Conservation (phyloP, 2,329 filamentous ascomycete genomes). For the Fusarium circinatum region DNA sequence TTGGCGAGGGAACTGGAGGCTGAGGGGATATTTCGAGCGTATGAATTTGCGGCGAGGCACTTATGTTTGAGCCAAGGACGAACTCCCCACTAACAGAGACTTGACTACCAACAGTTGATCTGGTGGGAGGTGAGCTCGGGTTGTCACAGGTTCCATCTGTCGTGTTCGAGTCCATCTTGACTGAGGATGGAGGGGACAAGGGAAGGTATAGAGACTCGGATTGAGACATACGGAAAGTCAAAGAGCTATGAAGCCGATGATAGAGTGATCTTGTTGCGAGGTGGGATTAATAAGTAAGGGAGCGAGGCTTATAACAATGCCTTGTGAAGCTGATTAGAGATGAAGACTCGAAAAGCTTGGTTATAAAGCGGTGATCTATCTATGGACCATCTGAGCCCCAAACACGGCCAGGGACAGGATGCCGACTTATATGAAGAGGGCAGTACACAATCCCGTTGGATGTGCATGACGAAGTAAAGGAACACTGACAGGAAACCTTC, state of each 20-base stretch:
- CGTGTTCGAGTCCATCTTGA: conserved; percentile 44
- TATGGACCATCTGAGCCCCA: conserved; percentile 47
- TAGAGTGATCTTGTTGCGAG: conserved; percentile 34
- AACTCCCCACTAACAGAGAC: conserved; percentile 35
- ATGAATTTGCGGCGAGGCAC: conserved; percentile 38
- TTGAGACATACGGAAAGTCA: conserved; percentile 46
- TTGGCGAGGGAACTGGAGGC: conserved; percentile 37
- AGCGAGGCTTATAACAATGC: conserved; percentile 36
- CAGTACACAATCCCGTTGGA: conserved; percentile 40
- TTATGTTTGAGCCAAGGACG: conserved; percentile 35
- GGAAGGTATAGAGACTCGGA: conserved; percentile 43
- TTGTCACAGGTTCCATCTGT: conserved; percentile 43
- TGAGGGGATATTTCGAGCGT: conserved; percentile 34
- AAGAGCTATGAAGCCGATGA: conserved; percentile 32
- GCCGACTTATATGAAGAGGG: conserved; percentile 48
- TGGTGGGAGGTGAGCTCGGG: conserved; percentile 43
- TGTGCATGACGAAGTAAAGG: conserved; percentile 45
- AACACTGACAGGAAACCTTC: conserved; percentile 42
- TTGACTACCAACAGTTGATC: conserved; percentile 40
- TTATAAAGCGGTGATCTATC: conserved; percentile 43
- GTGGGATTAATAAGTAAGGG: conserved; percentile 32
- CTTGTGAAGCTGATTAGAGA: conserved; percentile 37
- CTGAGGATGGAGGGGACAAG: conserved; percentile 44
- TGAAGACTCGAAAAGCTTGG: conserved; percentile 36
- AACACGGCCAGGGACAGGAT: conserved; percentile 44